These are phyloP conservation scores for Macrolepiota dolichaula DNA, from an alignment of 768 basidiomycete genomes.

Conservation along the genomic window DNA sequence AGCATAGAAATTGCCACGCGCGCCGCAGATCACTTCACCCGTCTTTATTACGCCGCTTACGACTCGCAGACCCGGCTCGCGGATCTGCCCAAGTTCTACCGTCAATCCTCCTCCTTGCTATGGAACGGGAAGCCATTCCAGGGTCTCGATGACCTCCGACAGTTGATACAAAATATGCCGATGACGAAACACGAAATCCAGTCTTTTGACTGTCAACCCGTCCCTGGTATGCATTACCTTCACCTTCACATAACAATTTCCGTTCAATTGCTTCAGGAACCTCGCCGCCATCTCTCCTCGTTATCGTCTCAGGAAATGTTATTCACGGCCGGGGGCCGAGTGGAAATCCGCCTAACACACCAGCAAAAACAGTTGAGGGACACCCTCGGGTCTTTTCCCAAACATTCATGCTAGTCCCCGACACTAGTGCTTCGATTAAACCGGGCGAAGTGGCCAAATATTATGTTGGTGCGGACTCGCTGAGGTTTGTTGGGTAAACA, in stretches of 20 bases:
- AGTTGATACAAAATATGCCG: slow-evolving; percentile 71
- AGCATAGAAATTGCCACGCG: slow-evolving; percentile 85
- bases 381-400: slow-evolving; percentile 86
- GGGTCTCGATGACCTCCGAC: slow-evolving; percentile 64
- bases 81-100: slow-evolving; percentile 80
- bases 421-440: slow-evolving; percentile 60
- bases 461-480: slow-evolving; percentile 73
- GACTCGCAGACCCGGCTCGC: slow-evolving; percentile 75
- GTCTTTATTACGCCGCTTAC: slow-evolving; percentile 79
- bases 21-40: slow-evolving; percentile 80
- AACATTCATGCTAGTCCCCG: slow-evolving; percentile 82
- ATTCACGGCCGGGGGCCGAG: slow-evolving; percentile 60
- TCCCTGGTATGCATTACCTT: slow-evolving; percentile 54
- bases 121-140: slow-evolving; percentile 86
- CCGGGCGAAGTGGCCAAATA: slow-evolving; percentile 79
- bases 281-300: slow-evolving; percentile 73
- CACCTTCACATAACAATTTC: background rate
- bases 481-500: slow-evolving; percentile 76
- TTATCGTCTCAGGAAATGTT: slow-evolving; percentile 80
- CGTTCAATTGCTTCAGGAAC: slow-evolving; percentile 44
- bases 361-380: slow-evolving; percentile 58
- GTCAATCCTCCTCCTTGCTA: slow-evolving; percentile 67
- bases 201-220: slow-evolving; percentile 88
- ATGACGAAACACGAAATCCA: slow-evolving; percentile 80
- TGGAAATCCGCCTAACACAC: slow-evolving; percentile 53